Evolutionary conservation across 164 flowering plant species (phyloP).

Genomic region (Chimonanthus salicifolius): DNA sequence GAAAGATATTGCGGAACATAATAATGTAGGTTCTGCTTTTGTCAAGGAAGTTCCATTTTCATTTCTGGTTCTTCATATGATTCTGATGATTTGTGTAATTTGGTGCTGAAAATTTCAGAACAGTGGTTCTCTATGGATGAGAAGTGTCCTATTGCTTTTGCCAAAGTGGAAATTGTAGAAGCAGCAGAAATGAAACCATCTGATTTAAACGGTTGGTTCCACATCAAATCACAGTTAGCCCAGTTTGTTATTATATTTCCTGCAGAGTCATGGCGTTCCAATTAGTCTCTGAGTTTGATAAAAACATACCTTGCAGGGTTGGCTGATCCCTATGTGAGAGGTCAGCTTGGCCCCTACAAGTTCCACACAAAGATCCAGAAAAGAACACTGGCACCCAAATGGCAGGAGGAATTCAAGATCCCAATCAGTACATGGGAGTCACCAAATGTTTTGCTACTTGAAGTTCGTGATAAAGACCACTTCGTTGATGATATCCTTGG

Average conservation of each 20-base stretch:
- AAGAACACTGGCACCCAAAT: slow-evolving; percentile 80
- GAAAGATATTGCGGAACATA: no score
- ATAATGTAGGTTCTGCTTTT: no score
- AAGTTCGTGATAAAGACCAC: slow-evolving; percentile 88
- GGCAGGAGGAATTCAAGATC: slow-evolving; percentile 90
- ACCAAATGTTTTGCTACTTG: slow-evolving; percentile 54
- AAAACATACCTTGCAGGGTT: slow-evolving; percentile 57
- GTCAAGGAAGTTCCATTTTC: no score
- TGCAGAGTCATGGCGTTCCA: background rate
- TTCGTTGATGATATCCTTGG: slow-evolving; percentile 83
- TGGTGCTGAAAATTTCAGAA: slow-evolving; percentile 28
- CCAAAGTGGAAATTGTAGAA: slow-evolving; percentile 78
- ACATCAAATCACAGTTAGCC: background rate
- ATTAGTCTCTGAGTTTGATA: background rate
- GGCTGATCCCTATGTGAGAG: slow-evolving; percentile 98
- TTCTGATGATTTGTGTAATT: background rate
- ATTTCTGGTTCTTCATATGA: no score
- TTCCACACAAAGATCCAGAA: slow-evolving; percentile 69
- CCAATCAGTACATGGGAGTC: slow-evolving; percentile 82
- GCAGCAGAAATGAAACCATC: slow-evolving; percentile 88
- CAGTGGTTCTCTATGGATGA: slow-evolving; percentile 78
- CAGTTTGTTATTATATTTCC: background rate
- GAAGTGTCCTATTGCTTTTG: slow-evolving; percentile 72
- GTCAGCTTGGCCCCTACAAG: slow-evolving; percentile 70
- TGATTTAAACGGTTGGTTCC: slow-evolving; percentile 71